phyloP scores from a whole-genome alignment of 257 asterid species.

The Salvia hispanica region DNA sequence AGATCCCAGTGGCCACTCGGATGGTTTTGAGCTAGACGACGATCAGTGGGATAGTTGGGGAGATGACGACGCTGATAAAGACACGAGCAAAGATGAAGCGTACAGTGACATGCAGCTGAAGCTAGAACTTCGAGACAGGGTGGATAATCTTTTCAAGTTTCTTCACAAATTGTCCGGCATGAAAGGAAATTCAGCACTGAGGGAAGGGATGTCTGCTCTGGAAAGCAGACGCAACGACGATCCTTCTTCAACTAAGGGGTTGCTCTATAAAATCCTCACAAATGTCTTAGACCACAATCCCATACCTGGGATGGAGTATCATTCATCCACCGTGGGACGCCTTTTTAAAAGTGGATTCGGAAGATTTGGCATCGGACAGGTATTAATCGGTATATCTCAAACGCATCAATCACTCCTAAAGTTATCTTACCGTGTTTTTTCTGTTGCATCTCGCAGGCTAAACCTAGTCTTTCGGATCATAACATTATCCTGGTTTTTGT shows the following conservation, averaged over 20 bases:
- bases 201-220: conserved; percentile 45
- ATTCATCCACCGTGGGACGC: conserved; percentile 94
- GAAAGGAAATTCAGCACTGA: conserved; percentile 52
- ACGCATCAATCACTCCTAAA: conserved; percentile 14
- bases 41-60: conserved; percentile 96
- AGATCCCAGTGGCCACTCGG: conserved; percentile 40
- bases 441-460: conserved; percentile 58
- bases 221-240: conserved; percentile 66
- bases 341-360: conserved; percentile 96
- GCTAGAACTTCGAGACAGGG: conserved; percentile 87
- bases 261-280: conserved; percentile 65
- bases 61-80: conserved; percentile 63
- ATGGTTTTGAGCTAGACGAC: conserved; percentile 63
- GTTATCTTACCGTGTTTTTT: conserved; percentile 9
- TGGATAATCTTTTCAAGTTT: conserved; percentile 84
- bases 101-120: conserved; percentile 83
- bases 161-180: conserved; percentile 74
- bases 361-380: conserved; percentile 99
- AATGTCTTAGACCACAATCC: conserved; percentile 66
- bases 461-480: conserved; percentile 89
- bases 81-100: conserved; percentile 54
- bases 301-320: conserved; percentile 89
- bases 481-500: conserved; percentile 75
- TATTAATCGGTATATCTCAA: conserved; percentile 25
- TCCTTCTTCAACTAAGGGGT: conserved; percentile 69